Conservation (phyloP, 305 asterid species). For the Andrographis paniculata region DNA sequence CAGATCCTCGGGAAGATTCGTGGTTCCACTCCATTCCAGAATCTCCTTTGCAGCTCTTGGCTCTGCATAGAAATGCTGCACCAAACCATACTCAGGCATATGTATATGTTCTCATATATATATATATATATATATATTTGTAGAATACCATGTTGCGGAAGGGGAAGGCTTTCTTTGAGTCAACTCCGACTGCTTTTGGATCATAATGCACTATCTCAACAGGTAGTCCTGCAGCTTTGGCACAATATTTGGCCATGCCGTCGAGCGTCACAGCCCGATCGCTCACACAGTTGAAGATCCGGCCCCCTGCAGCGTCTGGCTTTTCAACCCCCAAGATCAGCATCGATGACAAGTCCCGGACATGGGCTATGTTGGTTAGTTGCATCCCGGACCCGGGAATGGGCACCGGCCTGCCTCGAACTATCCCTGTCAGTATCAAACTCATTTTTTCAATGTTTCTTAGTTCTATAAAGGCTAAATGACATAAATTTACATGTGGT, state of each 20-base stretch:
- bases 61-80: conserved; percentile 92
- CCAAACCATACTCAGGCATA: conserved; percentile 1
- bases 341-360: conserved; percentile 81
- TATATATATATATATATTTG: background rate
- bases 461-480: too few species aligned
- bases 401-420: conserved; percentile 67
- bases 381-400: conserved; percentile 95
- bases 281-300: conserved; percentile 79
- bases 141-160: conserved; percentile 79
- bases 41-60: conserved; percentile 91
- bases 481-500: background rate
- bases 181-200: conserved; percentile 74
- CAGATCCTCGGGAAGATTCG: conserved; percentile 72
- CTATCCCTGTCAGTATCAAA: conserved; percentile 46
- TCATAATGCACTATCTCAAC: conserved; percentile 85
- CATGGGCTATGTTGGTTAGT: conserved; percentile 79
- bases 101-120: too few species aligned
- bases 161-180: conserved; percentile 93
- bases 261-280: conserved; percentile 93
- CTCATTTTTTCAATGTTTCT: too few species aligned
- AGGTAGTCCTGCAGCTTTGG: conserved; percentile 67
- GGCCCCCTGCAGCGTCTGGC: conserved; percentile 61
- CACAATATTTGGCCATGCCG: conserved; percentile 81
- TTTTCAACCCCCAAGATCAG: conserved; percentile 66
- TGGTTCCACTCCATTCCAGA: conserved; percentile 73